Evolutionary conservation across 83 land plant species (phyloP).

Genomic region (Picea mariana): DNA sequence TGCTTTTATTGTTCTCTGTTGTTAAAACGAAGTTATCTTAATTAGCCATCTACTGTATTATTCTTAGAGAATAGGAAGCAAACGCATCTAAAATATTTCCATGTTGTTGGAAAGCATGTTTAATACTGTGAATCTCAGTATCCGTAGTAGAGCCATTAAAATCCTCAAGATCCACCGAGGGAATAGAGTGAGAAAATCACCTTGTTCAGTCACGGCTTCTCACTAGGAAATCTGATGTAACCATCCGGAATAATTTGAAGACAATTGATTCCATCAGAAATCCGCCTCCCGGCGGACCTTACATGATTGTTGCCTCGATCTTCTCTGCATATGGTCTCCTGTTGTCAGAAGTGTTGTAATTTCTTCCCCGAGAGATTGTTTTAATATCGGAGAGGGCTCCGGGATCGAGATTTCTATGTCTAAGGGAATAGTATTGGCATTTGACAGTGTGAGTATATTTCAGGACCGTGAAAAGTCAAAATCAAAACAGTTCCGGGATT

Average conservation of each 20-base stretch:
- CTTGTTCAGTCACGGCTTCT: slow-evolving; percentile 26
- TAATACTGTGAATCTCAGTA: not conserved
- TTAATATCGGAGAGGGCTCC: too few species aligned
- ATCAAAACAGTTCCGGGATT: too few species aligned
- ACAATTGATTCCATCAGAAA: not conserved
- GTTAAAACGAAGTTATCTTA: not conserved
- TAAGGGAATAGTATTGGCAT: too few species aligned
- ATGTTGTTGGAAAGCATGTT: slow-evolving; percentile 16
- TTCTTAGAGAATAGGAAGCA: not conserved
- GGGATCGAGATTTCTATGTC: too few species aligned
- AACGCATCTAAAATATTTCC: slow-evolving; percentile 29
- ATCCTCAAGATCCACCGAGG: slow-evolving; percentile 34
- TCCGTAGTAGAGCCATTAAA: slow-evolving; percentile 20
- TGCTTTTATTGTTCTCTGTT: not conserved
- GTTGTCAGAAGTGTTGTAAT: not conserved
- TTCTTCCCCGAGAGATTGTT: too few species aligned
- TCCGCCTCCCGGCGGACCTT: too few species aligned
- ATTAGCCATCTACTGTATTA: too few species aligned
- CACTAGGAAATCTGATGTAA: slow-evolving; percentile 35
- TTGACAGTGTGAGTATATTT: too few species aligned
- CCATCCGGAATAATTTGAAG: slow-evolving; percentile 21
- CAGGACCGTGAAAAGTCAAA: too few species aligned
- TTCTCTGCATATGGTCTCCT: too few species aligned
- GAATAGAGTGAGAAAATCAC: slow-evolving; percentile 21
- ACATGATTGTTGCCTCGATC: too few species aligned